phyloP scores from a whole-genome alignment of 805 yeast genomes.

The Ogataea pini region DNA sequence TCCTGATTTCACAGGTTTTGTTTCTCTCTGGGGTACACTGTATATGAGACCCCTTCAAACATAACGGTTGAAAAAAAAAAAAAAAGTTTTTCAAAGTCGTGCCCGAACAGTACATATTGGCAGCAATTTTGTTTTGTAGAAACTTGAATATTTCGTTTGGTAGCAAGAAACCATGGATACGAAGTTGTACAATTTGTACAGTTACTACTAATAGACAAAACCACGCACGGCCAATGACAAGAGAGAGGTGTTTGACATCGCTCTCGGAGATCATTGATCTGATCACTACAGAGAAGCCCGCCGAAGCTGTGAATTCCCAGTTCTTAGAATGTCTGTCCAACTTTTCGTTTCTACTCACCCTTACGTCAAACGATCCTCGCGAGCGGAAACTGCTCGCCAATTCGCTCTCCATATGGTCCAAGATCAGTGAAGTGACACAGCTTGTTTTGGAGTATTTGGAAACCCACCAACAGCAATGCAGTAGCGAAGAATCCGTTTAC shows the following conservation, averaged over 20 bases:
- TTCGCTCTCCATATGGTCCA: slow-evolving; percentile 26
- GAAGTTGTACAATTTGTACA: neutral
- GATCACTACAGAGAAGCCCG: neutral
- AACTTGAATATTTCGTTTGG: neutral
- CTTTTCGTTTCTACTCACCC: slow-evolving; percentile 14
- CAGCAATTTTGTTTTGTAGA: neutral
- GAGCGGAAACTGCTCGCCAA: slow-evolving; percentile 22
- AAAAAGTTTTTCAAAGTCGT: no score
- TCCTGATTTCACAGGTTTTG: neutral
- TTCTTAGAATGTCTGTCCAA: slow-evolving; percentile 17
- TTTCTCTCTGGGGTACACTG: no score
- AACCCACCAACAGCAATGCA: neutral
- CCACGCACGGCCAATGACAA: slow-evolving; percentile 14
- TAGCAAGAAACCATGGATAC: neutral
- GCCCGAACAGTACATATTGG: neutral
- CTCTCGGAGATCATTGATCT: slow-evolving; percentile 20
- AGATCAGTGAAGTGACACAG: slow-evolving; percentile 16
- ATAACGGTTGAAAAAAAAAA: no score
- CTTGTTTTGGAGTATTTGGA: slow-evolving; percentile 4
- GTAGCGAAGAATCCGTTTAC: slow-evolving; percentile 9
- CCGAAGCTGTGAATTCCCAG: neutral
- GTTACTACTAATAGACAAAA: neutral
- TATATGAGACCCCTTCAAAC: no score
- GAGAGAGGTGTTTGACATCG: slow-evolving; percentile 18
- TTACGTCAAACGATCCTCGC: slow-evolving; percentile 16